These are phyloP conservation scores for Yamadazyma oceani DNA, from an alignment of 1,139 yeast genomes.

Conservation along the genomic window DNA sequence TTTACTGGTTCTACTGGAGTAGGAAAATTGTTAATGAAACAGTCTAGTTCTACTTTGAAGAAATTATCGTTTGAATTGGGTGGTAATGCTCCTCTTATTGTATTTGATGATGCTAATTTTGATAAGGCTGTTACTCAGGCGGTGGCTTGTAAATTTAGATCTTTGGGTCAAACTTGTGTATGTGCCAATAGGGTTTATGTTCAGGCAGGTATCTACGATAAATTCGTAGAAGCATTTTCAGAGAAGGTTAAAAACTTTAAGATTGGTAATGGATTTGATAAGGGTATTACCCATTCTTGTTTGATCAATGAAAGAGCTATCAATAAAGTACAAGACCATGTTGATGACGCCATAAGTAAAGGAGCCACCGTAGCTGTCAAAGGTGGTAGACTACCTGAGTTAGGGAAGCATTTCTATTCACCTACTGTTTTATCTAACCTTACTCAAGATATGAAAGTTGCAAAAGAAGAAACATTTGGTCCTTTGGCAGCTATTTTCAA, in stretches of 20 bases:
- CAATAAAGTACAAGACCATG: slow-evolving; percentile 39
- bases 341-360: slow-evolving; percentile 40
- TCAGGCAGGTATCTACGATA: slow-evolving; percentile 66
- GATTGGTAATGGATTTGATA: slow-evolving; percentile 45
- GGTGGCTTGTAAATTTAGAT: slow-evolving; percentile 60
- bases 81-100: slow-evolving; percentile 53
- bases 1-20: slow-evolving; percentile 63
- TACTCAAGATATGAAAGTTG: slow-evolving; percentile 40
- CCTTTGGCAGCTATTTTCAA: slow-evolving; percentile 46
- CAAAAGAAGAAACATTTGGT: slow-evolving; percentile 48
- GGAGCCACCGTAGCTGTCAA: slow-evolving; percentile 43
- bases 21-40: slow-evolving; percentile 51
- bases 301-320: slow-evolving; percentile 42
- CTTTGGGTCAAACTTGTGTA: slow-evolving; percentile 88
- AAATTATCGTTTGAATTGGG: slow-evolving; percentile 54
- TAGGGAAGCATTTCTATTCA: slow-evolving; percentile 41
- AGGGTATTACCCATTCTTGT: slow-evolving; percentile 47
- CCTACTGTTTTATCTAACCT: slow-evolving; percentile 43
- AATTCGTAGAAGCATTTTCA: slow-evolving; percentile 40
- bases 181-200: slow-evolving; percentile 84
- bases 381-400: slow-evolving; percentile 41
- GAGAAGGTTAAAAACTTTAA: slow-evolving; percentile 33
- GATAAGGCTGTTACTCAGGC: slow-evolving; percentile 49
- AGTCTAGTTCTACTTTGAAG: slow-evolving; percentile 45
- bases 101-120: slow-evolving; percentile 49